Percentiles rank a stretch among this genome's conserved stretches.
Conservation (phyloP, 164 flowering plant species). For the Litsea cubeba region DNA sequence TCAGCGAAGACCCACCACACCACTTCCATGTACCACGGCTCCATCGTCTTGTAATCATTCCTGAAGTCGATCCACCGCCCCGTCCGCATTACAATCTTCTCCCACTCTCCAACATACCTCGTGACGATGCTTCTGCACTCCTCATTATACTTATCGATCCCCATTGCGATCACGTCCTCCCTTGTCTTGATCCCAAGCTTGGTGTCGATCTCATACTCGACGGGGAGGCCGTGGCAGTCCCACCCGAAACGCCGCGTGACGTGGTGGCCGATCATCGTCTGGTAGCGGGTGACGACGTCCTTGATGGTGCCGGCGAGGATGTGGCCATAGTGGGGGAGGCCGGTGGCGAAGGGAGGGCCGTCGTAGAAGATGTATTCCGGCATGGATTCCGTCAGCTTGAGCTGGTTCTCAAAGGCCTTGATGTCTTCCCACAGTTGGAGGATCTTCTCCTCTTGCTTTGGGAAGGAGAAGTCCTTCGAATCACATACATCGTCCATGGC, state of each 20-base stretch:
- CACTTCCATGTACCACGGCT: conserved; percentile 72
- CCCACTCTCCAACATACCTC: conserved; percentile 90
- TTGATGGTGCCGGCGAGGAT: conserved; percentile 95
- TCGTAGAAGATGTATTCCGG: conserved; percentile 97
- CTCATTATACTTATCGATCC: conserved; percentile 86
- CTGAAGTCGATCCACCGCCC: conserved; percentile 96
- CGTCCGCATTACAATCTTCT: conserved; percentile 62
- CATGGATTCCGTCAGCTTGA: conserved; percentile 37
- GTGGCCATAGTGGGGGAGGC: conserved; percentile 96
- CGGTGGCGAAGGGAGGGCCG: conserved; percentile 99
- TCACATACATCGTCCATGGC: conserved; percentile 88
- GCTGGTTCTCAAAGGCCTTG: conserved; percentile 77
- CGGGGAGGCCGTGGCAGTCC: conserved; percentile 97
- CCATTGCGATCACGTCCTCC: conserved; percentile 63
- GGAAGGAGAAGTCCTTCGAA: conserved; percentile 85
- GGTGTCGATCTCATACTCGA: conserved; percentile 81
- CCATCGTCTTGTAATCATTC: conserved; percentile 96
- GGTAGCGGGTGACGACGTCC: conserved; percentile 89
- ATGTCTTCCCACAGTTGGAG: conserved; percentile 54
- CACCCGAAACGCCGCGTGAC: conserved; percentile 97
- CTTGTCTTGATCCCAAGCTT: conserved; percentile 62
- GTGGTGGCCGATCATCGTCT: conserved; percentile 79
- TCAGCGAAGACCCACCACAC: conserved; percentile 94
- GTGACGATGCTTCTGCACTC: conserved; percentile 85
- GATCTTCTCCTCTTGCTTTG: conserved; percentile 56